Percentiles rank a stretch among this genome's conserved stretches.
Conservation (phyloP, 2,329 filamentous ascomycete species). For the Hymenoscyphus repandus region DNA sequence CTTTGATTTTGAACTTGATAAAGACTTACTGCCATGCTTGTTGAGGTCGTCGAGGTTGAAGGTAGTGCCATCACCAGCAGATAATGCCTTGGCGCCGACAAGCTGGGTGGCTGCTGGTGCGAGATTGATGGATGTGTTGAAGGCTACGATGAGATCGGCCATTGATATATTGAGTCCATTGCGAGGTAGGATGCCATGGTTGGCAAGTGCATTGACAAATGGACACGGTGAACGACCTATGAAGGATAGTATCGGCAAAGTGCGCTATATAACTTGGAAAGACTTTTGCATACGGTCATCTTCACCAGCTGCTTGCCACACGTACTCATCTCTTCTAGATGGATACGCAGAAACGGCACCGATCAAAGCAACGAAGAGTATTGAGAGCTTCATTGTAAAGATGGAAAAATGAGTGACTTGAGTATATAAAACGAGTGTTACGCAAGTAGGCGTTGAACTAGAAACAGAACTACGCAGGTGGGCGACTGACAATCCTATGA, state of each 20-base stretch:
- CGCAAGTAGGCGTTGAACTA: too few species aligned
- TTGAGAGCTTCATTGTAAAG: neutral
- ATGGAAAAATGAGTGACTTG: too few species aligned
- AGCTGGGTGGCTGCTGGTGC: conserved; percentile 6
- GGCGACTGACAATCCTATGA: too few species aligned
- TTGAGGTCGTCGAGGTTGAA: conserved; percentile 12
- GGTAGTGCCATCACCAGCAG: conserved; percentile 5
- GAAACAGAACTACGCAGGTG: too few species aligned
- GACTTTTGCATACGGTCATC: neutral
- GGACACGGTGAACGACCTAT: conserved; percentile 30
- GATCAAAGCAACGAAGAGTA: neutral
- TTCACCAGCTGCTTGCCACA: neutral
- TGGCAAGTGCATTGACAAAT: conserved; percentile 37
- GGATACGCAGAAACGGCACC: neutral
- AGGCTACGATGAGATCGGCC: conserved; percentile 8
- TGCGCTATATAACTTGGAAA: neutral
- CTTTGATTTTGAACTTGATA: neutral
- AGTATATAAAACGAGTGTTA: too few species aligned
- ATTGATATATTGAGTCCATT: conserved; percentile 33
- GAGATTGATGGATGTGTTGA: conserved; percentile 8
- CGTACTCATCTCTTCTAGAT: neutral
- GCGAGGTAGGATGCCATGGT: conserved; percentile 37
- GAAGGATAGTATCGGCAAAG: neutral
- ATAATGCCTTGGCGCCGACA: conserved; percentile 6
- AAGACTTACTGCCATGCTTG: conserved; percentile 7